Base-by-base conservation (phyloP, 139 green algal species). In the Ettlia oleoabundans region DNA sequence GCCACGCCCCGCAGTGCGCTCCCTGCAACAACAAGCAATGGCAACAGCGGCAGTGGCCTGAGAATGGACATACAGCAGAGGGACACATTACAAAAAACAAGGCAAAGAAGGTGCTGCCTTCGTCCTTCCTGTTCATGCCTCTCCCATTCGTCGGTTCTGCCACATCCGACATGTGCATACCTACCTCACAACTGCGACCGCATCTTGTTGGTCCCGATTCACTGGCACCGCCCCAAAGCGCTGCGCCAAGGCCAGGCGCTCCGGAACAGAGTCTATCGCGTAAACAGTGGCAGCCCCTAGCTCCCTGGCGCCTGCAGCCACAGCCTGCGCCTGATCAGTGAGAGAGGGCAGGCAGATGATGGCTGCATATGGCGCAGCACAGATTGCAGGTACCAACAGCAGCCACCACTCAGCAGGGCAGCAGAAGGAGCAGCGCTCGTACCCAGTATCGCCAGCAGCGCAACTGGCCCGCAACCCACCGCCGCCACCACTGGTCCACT, bases 381-480 rank as follows among this genome's bases (percentile, higher is more conserved):
- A n/a, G 35, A 4, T 10, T 18, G 28, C 1, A 30, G 41, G 37
- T 26, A 38, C 2, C 43, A 3, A 65, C 85, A 83, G 83, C 2
- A 72, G 33, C 65, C 61, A 18, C 28, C 61, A 38, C 24, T n/a
- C 61, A 35, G 22, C 61, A 32, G 22, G 9, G 15, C 61, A 32
- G 38, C 37, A 1, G 85, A 86, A 4, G 85, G 83, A 32, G 82
- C 73, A 30, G 87, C 64, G 10, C 75, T 75, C 9, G 80, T 85
- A 41, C 85, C 86, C n/a, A 95, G 72, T 8, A 91, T 68, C 0
- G 92, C 86, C 68, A 96, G 82, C 33, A 93, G 85, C 13, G 92
- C 92, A 4, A 96, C 92, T 3, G 92, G 92, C 30, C 92, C 92
- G 70, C 90, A 94, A 40, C 92, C 92, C 53, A 94, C 76, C 53